Percentiles rank a stretch among this genome's conserved stretches.
Conservation (phyloP, 768 basidiomycete genomes). For the Gloeophyllum trabeum region DNA sequence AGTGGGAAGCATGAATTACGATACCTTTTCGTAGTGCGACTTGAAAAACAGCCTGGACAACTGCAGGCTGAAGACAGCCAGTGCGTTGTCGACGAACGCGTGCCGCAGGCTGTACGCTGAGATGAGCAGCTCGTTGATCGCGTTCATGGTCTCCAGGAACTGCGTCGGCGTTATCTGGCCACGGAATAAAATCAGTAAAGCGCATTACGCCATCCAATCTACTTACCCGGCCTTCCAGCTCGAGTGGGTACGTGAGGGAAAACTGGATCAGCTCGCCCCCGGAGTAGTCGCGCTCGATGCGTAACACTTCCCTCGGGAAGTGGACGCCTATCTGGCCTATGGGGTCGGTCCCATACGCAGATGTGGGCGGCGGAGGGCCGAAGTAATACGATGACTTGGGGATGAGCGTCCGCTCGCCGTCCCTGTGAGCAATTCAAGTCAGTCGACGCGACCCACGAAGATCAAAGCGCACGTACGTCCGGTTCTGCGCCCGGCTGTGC, state of each 20-base stretch:
- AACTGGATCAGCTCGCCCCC: slow-evolving; percentile 90
- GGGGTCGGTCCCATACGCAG: slow-evolving; percentile 73
- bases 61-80: slow-evolving; percentile 76
- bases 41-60: slow-evolving; percentile 55
- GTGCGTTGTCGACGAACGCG: slow-evolving; percentile 66
- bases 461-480: not conserved
- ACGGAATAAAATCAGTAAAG: not conserved
- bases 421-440: not conserved
- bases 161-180: slow-evolving; percentile 80
- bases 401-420: too few relatives aligned
- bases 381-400: slow-evolving; percentile 81
- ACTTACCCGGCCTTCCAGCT: slow-evolving; percentile 86
- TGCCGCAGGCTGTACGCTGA: slow-evolving; percentile 72
- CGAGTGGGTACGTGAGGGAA: slow-evolving; percentile 77
- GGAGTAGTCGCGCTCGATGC: slow-evolving; percentile 87
- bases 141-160: slow-evolving; percentile 83
- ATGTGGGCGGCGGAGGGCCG: slow-evolving; percentile 65
- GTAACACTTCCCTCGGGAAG: slow-evolving; percentile 84
- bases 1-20: too few relatives aligned
- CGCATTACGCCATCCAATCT: not conserved
- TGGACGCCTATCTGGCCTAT: slow-evolving; percentile 82
- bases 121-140: slow-evolving; percentile 81
- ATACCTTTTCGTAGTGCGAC: slow-evolving; percentile 81
- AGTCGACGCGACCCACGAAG: not conserved
- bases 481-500: not conserved